A percentile compares a stretch with the other conserved stretches of the same genome.
These are phyloP conservation scores for Fistulifera solaris DNA, from an alignment of 108 stramenopile genomes.

Conservation along the genomic window DNA sequence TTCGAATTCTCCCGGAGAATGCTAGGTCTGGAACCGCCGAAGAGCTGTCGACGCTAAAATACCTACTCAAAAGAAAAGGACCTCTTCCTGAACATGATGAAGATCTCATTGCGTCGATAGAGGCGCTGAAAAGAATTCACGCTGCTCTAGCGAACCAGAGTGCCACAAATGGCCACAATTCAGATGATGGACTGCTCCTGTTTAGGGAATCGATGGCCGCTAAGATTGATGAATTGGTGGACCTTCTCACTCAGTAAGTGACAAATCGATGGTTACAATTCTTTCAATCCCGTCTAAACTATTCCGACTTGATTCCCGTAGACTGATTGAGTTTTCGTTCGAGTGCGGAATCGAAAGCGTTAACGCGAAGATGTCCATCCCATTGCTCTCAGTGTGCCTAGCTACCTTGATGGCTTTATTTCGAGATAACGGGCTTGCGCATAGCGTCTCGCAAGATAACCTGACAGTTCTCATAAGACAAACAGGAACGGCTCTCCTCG, in stretches of 20 bases:
- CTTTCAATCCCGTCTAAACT: not conserved
- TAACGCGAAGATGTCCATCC: slow-evolving; percentile 18
- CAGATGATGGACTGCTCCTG: slow-evolving; percentile 4
- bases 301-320: slow-evolving; percentile 7
- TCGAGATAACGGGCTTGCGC: slow-evolving; percentile 27
- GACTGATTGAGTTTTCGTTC: slow-evolving; percentile 53
- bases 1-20: not conserved
- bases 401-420: slow-evolving; percentile 51
- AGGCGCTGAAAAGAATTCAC: slow-evolving; percentile 38
- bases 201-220: slow-evolving; percentile 21
- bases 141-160: slow-evolving; percentile 32
- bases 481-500: slow-evolving; percentile 51
- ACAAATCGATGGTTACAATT: not conserved
- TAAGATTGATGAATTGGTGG: slow-evolving; percentile 19
- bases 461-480: slow-evolving; percentile 39
- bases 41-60: not conserved
- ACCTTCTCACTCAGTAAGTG: slow-evolving; percentile 30
- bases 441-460: slow-evolving; percentile 32
- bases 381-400: slow-evolving; percentile 50
- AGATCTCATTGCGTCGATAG: slow-evolving; percentile 19
- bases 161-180: slow-evolving; percentile 10
- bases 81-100: slow-evolving; percentile 27
- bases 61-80: slow-evolving; percentile 11
- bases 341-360: slow-evolving; percentile 10
- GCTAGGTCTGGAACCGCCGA: not conserved